Evolutionary conservation across 2,329 filamentous ascomycete genomes (phyloP), one percentile per base, ranked within the genome.

Genomic region (Calonectria pseudoreteaudii): DNA sequence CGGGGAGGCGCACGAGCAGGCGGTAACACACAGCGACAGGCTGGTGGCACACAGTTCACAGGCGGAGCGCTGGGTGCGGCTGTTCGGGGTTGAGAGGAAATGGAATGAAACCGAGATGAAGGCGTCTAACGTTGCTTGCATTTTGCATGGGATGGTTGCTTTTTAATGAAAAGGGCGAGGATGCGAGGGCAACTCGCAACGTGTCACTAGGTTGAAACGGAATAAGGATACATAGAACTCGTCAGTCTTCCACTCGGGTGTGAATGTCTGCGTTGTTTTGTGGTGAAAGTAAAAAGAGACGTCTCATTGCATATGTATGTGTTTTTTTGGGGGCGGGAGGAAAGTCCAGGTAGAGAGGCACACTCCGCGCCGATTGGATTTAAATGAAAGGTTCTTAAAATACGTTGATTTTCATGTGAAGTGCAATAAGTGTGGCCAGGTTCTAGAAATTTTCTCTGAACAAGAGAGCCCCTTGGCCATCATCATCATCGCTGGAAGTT

Each of bases 41-140:
- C 92, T 78, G 91, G 93, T 75, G 94, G 94, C 80, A 94, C 93
- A 77, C 93, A 95, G 83, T 96, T 96, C 86, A 95, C 94, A 18
- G 94, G 94, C 75, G 94, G 94, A 85, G 94, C 94, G 74, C 86
- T 96, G 84, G 94, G 94, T 80, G 91, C 90, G 78, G 91, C 91
- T 68, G 91, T 93, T 75, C 87, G 91, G 80, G 90, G 90, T 84
- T 93, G 88, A 52, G 75, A 64, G 67, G 70, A 79, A 78, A 80
- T 77, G 77, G 68, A 47, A 70, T 41, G 68, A 65, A 80, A 80
- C 71, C 68, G 79, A 81, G 78, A 80, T 81, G 80, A 81, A 70
- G 80, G 80, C 80, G 80, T 81, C 80, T 81, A 79, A 69, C 75
- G 73, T 81, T 79, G 80, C 79, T 81, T 81, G 80, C 79, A 81